Conservation (phyloP, 75 land plant genomes). For the Pinus taeda region DNA sequence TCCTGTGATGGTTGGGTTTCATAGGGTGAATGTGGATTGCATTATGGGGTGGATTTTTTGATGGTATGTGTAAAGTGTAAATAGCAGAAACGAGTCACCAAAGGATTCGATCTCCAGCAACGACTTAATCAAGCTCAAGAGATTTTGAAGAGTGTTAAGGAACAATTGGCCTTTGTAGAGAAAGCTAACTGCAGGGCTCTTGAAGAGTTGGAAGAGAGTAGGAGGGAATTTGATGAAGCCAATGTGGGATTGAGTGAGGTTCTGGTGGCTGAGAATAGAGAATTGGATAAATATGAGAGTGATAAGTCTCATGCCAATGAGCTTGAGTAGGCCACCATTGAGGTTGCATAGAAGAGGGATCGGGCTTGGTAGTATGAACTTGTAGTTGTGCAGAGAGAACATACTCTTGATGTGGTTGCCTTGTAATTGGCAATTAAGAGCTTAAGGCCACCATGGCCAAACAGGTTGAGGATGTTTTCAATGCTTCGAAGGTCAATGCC, state of each 20-base stretch:
- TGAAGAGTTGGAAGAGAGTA: conserved; percentile 47
- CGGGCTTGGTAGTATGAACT: conserved; percentile 53
- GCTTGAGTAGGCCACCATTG: conserved; percentile 58
- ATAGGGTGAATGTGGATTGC: neutral
- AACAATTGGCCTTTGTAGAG: conserved; percentile 34
- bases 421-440: conserved; percentile 42
- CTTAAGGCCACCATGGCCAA: conserved; percentile 32
- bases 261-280: conserved; percentile 43
- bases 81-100: conserved; percentile 15
- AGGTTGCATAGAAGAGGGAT: conserved; percentile 46
- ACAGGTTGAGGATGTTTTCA: no score
- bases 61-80: neutral
- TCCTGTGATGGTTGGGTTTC: neutral
- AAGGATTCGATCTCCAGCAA: conserved; percentile 43
- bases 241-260: conserved; percentile 58
- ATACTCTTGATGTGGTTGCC: conserved; percentile 50
- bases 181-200: conserved; percentile 40
- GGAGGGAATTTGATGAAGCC: conserved; percentile 36
- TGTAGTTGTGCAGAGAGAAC: conserved; percentile 38
- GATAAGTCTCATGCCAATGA: conserved; percentile 65
- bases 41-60: neutral
- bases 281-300: conserved; percentile 57
- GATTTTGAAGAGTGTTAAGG: conserved; percentile 58
- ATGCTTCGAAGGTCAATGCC: no score
- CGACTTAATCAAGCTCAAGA: conserved; percentile 43